Percentiles rank a stretch among this genome's conserved stretches.
phyloP scores from a whole-genome alignment of 352 stramenopile species.

The Globisporangium apiculatum region DNA sequence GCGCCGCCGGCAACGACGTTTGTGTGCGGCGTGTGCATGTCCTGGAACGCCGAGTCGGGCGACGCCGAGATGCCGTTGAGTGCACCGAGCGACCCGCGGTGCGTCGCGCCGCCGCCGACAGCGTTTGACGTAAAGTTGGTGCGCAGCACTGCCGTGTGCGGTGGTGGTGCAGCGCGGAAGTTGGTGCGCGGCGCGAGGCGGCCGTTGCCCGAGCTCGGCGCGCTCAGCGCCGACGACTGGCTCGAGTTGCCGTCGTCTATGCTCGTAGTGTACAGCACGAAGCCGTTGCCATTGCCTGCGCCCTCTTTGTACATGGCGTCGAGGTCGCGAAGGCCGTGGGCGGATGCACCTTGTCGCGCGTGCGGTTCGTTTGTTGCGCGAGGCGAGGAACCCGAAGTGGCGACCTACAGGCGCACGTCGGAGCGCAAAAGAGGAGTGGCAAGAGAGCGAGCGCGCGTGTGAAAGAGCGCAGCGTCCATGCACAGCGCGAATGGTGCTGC shows the following conservation, averaged over 20 bases:
- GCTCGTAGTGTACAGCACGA: conserved; percentile 35
- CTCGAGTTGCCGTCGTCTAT: conserved; percentile 39
- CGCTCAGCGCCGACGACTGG: conserved; percentile 24
- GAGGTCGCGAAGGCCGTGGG: too few species aligned
- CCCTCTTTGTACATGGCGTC: conserved; percentile 10
- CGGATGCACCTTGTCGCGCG: too few species aligned
- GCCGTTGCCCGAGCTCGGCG: neutral
- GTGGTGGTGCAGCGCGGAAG: conserved; percentile 29
- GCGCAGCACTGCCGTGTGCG: conserved; percentile 39
- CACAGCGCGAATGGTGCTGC: neutral
- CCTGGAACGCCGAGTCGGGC: conserved; percentile 39
- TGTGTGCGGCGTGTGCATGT: conserved; percentile 37
- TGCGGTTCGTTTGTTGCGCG: too few species aligned
- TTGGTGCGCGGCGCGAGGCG: conserved; percentile 4
- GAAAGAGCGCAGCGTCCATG: neutral
- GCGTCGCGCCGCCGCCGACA: neutral
- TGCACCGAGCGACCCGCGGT: conserved; percentile 13
- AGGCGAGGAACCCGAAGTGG: too few species aligned
- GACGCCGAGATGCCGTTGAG: conserved; percentile 27
- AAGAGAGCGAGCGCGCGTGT: too few species aligned
- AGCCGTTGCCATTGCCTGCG: conserved; percentile 14
- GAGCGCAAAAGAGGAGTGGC: too few species aligned
- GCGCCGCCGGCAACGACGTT: neutral
- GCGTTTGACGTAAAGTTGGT: conserved; percentile 60
- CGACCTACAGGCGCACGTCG: too few species aligned